These are phyloP conservation scores for Hypocreales sp. DNA, from an alignment of 2,329 filamentous ascomycete species.

Conservation along the genomic window DNA sequence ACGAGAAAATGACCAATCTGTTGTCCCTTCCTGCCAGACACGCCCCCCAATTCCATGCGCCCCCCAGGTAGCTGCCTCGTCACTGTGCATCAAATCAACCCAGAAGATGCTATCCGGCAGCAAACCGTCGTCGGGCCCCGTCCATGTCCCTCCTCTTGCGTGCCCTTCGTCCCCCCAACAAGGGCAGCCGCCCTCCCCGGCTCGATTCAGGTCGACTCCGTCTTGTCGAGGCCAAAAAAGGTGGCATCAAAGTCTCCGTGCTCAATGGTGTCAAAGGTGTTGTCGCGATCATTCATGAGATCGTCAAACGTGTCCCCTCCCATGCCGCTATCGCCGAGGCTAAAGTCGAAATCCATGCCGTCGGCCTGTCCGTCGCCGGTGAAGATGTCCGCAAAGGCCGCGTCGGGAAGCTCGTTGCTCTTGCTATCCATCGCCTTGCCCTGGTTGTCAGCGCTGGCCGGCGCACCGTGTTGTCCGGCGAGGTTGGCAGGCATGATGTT, in stretches of 20 bases:
- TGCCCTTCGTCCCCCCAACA: too few relatives aligned
- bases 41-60: too few relatives aligned
- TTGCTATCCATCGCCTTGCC: conserved; percentile 10
- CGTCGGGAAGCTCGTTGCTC: conserved; percentile 11
- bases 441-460: conserved; percentile 1
- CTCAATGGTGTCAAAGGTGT: conserved; percentile 23
- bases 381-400: conserved; percentile 29
- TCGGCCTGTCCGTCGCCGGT: conserved; percentile 25
- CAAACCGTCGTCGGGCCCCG: too few relatives aligned
- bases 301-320: conserved; percentile 31
- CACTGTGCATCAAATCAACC: too few relatives aligned
- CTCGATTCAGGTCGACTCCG: too few relatives aligned
- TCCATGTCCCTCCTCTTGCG: too few relatives aligned
- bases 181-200: too few relatives aligned
- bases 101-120: too few relatives aligned
- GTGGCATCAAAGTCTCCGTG: conserved; percentile 31
- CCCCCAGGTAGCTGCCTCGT: too few relatives aligned
- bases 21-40: too few relatives aligned
- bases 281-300: conserved; percentile 27
- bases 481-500: conserved; percentile 13
- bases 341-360: conserved; percentile 19
- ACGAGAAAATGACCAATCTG: too few relatives aligned
- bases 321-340: conserved; percentile 11
- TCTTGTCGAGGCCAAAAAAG: conserved; percentile 25
- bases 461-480: conserved; percentile 5